phyloP scores from a whole-genome alignment of 495 filamentous ascomycete species.

The Penicillium nucicola region DNA sequence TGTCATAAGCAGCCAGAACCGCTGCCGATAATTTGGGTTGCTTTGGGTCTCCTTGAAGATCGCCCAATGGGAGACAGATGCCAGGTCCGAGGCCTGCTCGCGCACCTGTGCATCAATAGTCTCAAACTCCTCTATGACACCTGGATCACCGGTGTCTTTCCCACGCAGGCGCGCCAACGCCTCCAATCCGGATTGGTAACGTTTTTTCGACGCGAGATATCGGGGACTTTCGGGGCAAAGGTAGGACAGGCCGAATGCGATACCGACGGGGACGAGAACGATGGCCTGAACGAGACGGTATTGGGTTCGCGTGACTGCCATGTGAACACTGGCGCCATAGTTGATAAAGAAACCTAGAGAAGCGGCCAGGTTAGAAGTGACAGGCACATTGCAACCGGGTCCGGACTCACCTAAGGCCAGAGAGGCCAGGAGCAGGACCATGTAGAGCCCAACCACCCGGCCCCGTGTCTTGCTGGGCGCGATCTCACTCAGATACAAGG shows the following conservation, averaged over 20 bases:
- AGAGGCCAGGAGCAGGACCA: slow-evolving; percentile 44
- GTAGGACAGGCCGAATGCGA: slow-evolving; percentile 35
- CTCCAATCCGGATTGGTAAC: slow-evolving; percentile 28
- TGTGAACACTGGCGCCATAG: slow-evolving; percentile 40
- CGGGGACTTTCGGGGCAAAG: slow-evolving; percentile 41
- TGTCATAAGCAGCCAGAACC: slow-evolving; percentile 43
- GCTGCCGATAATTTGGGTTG: slow-evolving; percentile 42
- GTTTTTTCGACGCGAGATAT: slow-evolving; percentile 38
- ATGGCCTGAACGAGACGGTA: slow-evolving; percentile 45
- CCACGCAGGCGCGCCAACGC: slow-evolving; percentile 42
- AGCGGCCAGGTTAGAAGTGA: background rate
- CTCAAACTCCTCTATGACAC: slow-evolving; percentile 34
- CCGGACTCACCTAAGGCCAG: slow-evolving; percentile 35
- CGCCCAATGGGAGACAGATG: slow-evolving; percentile 34
- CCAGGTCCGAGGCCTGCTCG: slow-evolving; percentile 22
- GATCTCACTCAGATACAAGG: slow-evolving; percentile 52
- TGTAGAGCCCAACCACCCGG: slow-evolving; percentile 46
- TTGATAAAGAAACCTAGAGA: slow-evolving; percentile 46
- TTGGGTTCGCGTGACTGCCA: slow-evolving; percentile 36
- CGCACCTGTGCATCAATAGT: slow-evolving; percentile 32
- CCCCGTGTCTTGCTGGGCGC: slow-evolving; percentile 47
- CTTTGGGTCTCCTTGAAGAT: slow-evolving; percentile 41
- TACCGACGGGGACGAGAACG: slow-evolving; percentile 38
- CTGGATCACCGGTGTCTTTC: slow-evolving; percentile 23
- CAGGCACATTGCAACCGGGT: background rate